phyloP scores from a whole-genome alignment of 2,329 filamentous ascomycete species.

The Monilinia fructicola region DNA sequence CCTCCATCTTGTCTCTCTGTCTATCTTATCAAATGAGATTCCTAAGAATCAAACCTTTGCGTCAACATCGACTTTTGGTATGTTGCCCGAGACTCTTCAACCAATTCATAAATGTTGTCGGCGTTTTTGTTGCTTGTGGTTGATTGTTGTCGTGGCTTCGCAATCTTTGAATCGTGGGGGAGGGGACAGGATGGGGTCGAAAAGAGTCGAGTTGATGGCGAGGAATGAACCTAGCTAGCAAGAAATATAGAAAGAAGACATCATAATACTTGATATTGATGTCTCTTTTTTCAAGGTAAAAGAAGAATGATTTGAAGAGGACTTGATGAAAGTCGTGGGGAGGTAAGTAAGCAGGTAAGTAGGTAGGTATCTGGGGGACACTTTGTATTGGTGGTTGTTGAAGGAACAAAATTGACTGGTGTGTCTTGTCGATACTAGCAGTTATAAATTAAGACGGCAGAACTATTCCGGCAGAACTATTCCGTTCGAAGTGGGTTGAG shows the following conservation, averaged over 20 bases:
- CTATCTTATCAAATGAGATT: conserved; percentile 15
- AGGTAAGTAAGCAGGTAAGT: no score
- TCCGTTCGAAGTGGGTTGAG: no score
- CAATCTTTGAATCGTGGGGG: conserved; percentile 19
- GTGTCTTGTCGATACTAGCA: no score
- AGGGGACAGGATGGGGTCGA: no score
- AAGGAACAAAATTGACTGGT: no score
- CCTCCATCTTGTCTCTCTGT: conserved; percentile 27
- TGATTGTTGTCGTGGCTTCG: conserved; percentile 15
- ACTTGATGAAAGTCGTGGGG: neutral
- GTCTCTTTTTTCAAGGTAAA: conserved; percentile 1
- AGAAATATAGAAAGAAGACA: conserved; percentile 18
- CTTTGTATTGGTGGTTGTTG: no score
- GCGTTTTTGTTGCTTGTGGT: conserved; percentile 16
- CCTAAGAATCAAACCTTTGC: conserved; percentile 22
- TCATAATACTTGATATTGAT: conserved; percentile 22
- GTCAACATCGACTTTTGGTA: conserved; percentile 22
- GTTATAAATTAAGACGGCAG: no score
- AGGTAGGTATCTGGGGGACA: no score
- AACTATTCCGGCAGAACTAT: no score
- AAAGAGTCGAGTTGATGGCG: conserved; percentile 18
- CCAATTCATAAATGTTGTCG: conserved; percentile 13
- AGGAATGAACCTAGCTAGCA: conserved; percentile 21
- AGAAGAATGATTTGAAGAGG: neutral
- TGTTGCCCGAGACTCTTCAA: neutral